phyloP scores from a whole-genome alignment of 768 basidiomycete species.

The Porphyrellus cyaneotinctus region DNA sequence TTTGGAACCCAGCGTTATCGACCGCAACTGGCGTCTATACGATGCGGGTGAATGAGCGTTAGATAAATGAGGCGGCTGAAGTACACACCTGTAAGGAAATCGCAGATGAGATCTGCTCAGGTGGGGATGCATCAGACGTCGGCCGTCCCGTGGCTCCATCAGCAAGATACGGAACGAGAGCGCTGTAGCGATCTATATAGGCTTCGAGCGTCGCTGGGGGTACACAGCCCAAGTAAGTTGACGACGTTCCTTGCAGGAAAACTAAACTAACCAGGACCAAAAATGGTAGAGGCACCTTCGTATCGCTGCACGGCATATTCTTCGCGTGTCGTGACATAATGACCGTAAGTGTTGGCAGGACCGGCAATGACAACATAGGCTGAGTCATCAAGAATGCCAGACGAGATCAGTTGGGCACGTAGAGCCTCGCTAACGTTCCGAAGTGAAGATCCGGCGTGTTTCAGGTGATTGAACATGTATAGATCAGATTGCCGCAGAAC shows the following conservation, averaged over 20 bases:
- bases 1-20: constrained; percentile 51
- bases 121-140: constrained; percentile 59
- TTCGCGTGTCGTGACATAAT: constrained; percentile 70
- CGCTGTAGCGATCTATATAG: constrained; percentile 71
- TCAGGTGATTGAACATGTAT: not conserved
- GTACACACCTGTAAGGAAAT: constrained; percentile 59
- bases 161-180: constrained; percentile 59
- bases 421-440: constrained; percentile 52
- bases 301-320: constrained; percentile 75
- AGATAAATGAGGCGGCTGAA: not conserved
- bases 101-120: constrained; percentile 59
- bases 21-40: constrained; percentile 56
- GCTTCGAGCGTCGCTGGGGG: constrained; percentile 67
- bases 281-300: constrained; percentile 78
- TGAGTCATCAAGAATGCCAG: constrained; percentile 57
- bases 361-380: constrained; percentile 77
- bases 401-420: constrained; percentile 58
- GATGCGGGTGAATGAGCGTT: not conserved
- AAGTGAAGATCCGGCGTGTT: not conserved
- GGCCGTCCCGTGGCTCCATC: constrained; percentile 45
- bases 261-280: constrained; percentile 59
- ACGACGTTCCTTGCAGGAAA: not conserved
- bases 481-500: constrained; percentile 1
- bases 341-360: constrained; percentile 78
- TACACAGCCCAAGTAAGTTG: not conserved